Conservation (phyloP, 2,329 filamentous ascomycete genomes). For the Trichoderma endophyticum region DNA sequence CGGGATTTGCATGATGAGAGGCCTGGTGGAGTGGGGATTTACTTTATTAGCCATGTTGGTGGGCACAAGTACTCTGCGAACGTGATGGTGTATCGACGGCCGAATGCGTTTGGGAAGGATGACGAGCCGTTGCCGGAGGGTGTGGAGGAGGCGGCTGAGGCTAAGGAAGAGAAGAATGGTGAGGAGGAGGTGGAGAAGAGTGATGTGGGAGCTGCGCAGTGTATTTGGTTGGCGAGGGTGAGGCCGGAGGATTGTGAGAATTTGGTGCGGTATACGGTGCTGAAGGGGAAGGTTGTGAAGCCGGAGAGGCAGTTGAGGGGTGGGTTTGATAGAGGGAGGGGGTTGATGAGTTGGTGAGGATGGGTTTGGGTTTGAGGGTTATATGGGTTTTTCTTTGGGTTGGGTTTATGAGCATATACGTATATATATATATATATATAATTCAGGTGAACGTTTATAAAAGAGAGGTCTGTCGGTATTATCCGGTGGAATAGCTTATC, state of each 20-base stretch:
- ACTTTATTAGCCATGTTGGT: slow-evolving; percentile 94
- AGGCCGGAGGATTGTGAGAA: slow-evolving; percentile 89
- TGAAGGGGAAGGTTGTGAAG: slow-evolving; percentile 94
- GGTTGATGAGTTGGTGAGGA: slow-evolving; percentile 78
- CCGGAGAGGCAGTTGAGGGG: slow-evolving; percentile 80
- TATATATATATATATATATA: background rate
- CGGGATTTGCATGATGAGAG: slow-evolving; percentile 85
- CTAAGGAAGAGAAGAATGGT: slow-evolving; percentile 23
- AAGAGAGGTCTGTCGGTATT: background rate
- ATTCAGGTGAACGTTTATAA: background rate
- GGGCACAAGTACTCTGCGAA: slow-evolving; percentile 97
- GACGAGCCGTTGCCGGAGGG: slow-evolving; percentile 31
- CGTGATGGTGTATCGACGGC: slow-evolving; percentile 80
- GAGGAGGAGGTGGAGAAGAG: slow-evolving; percentile 20
- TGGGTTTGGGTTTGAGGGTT: background rate
- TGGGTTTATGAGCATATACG: background rate
- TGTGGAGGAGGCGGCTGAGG: slow-evolving; percentile 28
- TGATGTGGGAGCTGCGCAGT: slow-evolving; percentile 68
- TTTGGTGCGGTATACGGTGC: slow-evolving; percentile 79
- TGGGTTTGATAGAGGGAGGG: slow-evolving; percentile 81
- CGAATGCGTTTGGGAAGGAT: slow-evolving; percentile 55
- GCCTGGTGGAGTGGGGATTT: slow-evolving; percentile 89
- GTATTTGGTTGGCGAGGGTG: slow-evolving; percentile 88
- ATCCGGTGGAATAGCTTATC: background rate
- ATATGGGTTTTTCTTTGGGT: background rate